Percentiles rank a stretch among this genome's conserved stretches.
phyloP scores from a whole-genome alignment of 164 flowering plant species.

The Liquidambar formosana region DNA sequence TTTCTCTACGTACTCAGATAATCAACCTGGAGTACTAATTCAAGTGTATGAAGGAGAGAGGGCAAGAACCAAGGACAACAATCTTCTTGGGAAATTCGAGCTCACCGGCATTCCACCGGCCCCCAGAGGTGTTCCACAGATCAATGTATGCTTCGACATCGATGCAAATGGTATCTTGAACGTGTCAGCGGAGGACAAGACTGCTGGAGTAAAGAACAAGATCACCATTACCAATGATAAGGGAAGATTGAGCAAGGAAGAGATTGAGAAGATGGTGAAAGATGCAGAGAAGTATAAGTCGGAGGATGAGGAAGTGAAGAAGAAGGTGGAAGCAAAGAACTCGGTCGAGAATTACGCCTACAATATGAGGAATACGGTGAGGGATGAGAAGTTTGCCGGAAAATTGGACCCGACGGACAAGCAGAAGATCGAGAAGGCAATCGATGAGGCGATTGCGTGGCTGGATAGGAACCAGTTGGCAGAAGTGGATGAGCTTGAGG shows the following conservation, averaged over 20 bases:
- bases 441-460: conserved; percentile 30
- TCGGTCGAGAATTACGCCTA: conserved; percentile 34
- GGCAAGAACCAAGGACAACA: conserved; percentile 31
- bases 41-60: conserved; percentile 37
- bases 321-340: conserved; percentile 33
- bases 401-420: conserved; percentile 31
- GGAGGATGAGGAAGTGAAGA: conserved; percentile 30
- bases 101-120: conserved; percentile 33
- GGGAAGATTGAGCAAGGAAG: conserved; percentile 31
- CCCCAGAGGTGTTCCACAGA: conserved; percentile 34
- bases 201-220: conserved; percentile 30
- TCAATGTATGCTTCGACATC: conserved; percentile 30
- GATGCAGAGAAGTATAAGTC: conserved; percentile 32
- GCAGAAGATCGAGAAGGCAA: conserved; percentile 38
- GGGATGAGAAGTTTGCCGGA: conserved; percentile 32
- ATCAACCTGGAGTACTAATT: conserved; percentile 33
- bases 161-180: conserved; percentile 31
- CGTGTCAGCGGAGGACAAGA: conserved; percentile 29
- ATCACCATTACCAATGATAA: conserved; percentile 34
- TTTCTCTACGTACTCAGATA: conserved; percentile 30
- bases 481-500: conserved; percentile 35
- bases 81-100: conserved; percentile 30
- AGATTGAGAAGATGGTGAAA: conserved; percentile 30
- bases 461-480: conserved; percentile 39
- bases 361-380: conserved; percentile 33